Conservation (phyloP, 2,329 filamentous ascomycete species). For the Penicillium hesseltinei region DNA sequence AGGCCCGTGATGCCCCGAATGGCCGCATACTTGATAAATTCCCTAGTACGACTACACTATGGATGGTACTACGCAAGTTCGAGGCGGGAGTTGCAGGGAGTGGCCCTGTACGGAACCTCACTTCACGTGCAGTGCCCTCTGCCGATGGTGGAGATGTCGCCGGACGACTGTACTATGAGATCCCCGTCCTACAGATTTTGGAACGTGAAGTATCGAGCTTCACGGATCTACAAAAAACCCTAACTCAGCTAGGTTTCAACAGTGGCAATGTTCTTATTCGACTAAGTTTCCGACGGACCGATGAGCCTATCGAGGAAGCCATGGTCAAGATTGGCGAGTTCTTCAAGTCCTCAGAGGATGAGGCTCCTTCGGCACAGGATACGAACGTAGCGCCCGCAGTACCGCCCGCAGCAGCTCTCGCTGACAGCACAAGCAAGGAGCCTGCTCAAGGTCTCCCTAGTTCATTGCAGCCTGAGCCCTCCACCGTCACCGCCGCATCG, state of each 20-base stretch:
- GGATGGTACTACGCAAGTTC: constrained; percentile 86
- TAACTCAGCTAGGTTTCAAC: constrained; percentile 84
- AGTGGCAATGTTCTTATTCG: constrained; percentile 77
- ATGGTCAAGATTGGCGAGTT: constrained; percentile 77
- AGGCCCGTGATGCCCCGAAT: constrained; percentile 61
- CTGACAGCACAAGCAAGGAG: constrained; percentile 5
- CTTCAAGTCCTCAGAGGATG: constrained; percentile 56
- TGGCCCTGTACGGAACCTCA: constrained; percentile 71
- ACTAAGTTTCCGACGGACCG: constrained; percentile 72
- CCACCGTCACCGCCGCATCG: neutral
- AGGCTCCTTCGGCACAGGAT: constrained; percentile 25
- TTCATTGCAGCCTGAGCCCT: neutral
- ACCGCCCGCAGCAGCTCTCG: constrained; percentile 6
- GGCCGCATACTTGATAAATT: constrained; percentile 79
- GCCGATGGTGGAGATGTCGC: constrained; percentile 56
- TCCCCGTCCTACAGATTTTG: constrained; percentile 79
- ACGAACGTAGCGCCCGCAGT: constrained; percentile 3
- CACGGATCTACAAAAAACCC: constrained; percentile 79
- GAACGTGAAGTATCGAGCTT: constrained; percentile 75
- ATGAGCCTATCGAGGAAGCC: constrained; percentile 77
- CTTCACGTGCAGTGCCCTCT: constrained; percentile 70
- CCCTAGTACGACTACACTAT: constrained; percentile 81
- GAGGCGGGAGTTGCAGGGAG: constrained; percentile 70
- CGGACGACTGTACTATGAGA: constrained; percentile 84
- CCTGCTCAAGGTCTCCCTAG: neutral